Evolutionary conservation across 306 rosid species (phyloP), one percentile per base, ranked within the genome.

Genomic region (Prunus padus): DNA sequence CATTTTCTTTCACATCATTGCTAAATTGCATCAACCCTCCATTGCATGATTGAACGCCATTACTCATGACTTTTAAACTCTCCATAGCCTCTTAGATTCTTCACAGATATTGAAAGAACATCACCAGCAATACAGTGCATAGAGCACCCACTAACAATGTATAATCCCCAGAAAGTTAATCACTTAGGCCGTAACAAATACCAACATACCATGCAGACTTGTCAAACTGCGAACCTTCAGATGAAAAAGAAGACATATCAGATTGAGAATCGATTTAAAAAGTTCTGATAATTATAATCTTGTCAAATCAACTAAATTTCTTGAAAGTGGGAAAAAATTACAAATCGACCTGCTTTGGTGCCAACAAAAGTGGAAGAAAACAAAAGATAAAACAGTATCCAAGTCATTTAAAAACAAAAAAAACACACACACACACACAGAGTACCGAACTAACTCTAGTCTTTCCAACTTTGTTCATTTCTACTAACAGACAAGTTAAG

Each of bases 1-100:
- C 96, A 75, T 73, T 75, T 65, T 77, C 89, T 71, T 12, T 66
- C 66, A 73, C 86, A 80, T 77, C 81, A 56, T 77, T 74, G 54
- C 11, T 44, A 33, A 46, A 50, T 75, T 64, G 79, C 83, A 72
- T 57, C 25, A 4, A 67, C 66, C 72, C 83, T 50, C 76, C 69
- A 8, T 45, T 69, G 63, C 67, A 73, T 25, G 72, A 37, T 62
- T 70, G 63, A 22, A 25, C 69, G 67, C 75, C 65, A 22, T 82
- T 77, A 31, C 84, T 80, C 88, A 79, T 77, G 52, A 10, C 84
- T 76, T 77, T 52, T 67, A 57, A 22, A 56, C 70, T 63, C 78
- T 82, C 92, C 86, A 79, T 84, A 40, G 66, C 60, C 71, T 50
- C 66, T 23, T n/a, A 54, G 62, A 14, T 47, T 69, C 57, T 78